These are phyloP conservation scores for Zasmidium cellare DNA, from an alignment of 2,329 filamentous ascomycete species.

Conservation along the genomic window DNA sequence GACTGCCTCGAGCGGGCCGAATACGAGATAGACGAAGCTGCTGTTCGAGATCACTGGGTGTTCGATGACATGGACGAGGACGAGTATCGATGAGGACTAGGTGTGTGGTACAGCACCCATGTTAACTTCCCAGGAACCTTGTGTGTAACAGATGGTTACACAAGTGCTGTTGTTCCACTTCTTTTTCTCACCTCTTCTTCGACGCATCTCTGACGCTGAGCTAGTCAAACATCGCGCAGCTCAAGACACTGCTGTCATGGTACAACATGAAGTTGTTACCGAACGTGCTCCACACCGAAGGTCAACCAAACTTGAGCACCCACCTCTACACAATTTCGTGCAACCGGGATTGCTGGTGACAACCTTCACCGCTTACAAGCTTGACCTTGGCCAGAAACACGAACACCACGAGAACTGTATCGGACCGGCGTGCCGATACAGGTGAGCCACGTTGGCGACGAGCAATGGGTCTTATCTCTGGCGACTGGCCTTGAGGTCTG, in stretches of 20 bases:
- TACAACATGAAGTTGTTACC: background rate
- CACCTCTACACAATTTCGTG: background rate
- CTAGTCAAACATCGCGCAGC: background rate
- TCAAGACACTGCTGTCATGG: background rate
- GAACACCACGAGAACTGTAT: background rate
- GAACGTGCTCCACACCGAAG: background rate
- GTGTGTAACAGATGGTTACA: too few species aligned
- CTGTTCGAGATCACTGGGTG: too few species aligned
- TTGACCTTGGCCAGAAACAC: background rate
- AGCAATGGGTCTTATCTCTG: background rate
- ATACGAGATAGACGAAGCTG: too few species aligned
- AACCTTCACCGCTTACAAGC: background rate
- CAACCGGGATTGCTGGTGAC: background rate
- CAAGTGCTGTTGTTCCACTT: too few species aligned
- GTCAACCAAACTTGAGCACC: background rate
- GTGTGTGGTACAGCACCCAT: too few species aligned
- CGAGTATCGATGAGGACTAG: too few species aligned
- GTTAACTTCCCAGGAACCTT: too few species aligned
- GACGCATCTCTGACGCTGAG: too few species aligned
- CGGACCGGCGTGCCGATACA: background rate
- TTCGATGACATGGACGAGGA: too few species aligned
- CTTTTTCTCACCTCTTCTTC: too few species aligned
- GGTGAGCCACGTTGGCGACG: background rate
- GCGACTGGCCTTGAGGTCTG: background rate
- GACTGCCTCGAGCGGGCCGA: too few species aligned